Base-by-base conservation (phyloP, 805 yeast species). In the Pichia deserticola region DNA sequence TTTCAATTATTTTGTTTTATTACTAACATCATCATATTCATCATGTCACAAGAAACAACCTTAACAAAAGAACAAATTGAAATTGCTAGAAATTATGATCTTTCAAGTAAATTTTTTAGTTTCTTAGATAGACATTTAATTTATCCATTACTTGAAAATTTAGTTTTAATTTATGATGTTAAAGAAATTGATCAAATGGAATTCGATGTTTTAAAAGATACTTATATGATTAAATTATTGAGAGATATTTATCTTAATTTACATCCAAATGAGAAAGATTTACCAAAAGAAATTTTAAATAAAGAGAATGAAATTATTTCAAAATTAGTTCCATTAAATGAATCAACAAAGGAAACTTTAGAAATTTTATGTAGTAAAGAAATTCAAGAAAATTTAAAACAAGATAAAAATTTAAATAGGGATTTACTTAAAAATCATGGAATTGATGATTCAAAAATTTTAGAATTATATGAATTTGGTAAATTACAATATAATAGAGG, bases 401-500 rank as follows among this genome's bases (percentile, higher is more conserved):
- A 76, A 55, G 84, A 80, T 59, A 78, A 79, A 62, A 63, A 70
- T n/a, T 72, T 72, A 54, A 80, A 80, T 62, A 69, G 75, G 58
- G 69, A 70, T 47, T 60, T 80, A 50, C 69, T 72, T 51, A 66
- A 65, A 50, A 65, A 70, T 42, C 73, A 74, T 61, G 71, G 70
- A 40, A 74, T 78, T 54, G 67, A 71, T 30, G 78, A 75, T 51
- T 75, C 67, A 13, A 73, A 72, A 62, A 76, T 78, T 54, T 65
- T 74, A 53, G 75, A 71, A 50, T 65, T 80, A 43, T 81, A 77
- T 62, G 75, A 77, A 54, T 78, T 74, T 63, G 86, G 84, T 46
- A 79, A 79, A 60, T 73, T 78, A 57, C 82, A 79, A 62, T 81
- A 78, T 65, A 77, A 78, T 65, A 73, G 81, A 62, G 86, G 86